Percentiles rank a stretch among this genome's conserved stretches.
These are phyloP conservation scores for Phaseolus coccineus DNA, from an alignment of 331 rosid genomes.

Conservation along the genomic window DNA sequence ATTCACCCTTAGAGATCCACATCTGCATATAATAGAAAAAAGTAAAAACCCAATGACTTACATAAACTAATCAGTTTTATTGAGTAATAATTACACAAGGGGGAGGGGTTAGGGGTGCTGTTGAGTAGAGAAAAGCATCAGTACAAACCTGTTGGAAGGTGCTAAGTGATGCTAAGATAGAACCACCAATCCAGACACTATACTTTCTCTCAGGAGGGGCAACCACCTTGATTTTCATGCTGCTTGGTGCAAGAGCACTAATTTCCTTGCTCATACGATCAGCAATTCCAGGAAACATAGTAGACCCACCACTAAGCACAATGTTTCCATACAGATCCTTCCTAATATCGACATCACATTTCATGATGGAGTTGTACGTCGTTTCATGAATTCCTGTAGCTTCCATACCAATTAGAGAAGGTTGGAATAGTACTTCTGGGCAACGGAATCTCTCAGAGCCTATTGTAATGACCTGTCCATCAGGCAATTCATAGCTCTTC, in stretches of 20 bases:
- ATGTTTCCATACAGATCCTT: slow-evolving; percentile 56
- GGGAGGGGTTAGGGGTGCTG: not conserved
- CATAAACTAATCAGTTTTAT: not conserved
- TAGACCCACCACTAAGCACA: slow-evolving; percentile 57
- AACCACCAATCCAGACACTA: slow-evolving; percentile 62
- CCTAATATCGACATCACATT: slow-evolving; percentile 58
- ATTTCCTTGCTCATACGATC: slow-evolving; percentile 63
- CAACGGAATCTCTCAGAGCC: slow-evolving; percentile 61
- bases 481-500: slow-evolving; percentile 56
- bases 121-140: no score
- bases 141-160: slow-evolving; percentile 59
- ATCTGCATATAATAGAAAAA: slow-evolving; percentile 45
- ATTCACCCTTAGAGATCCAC: slow-evolving; percentile 58
- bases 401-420: slow-evolving; percentile 60
- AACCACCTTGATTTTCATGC: slow-evolving; percentile 61
- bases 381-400: slow-evolving; percentile 57
- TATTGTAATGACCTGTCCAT: slow-evolving; percentile 56
- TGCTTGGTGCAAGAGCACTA: slow-evolving; percentile 58
- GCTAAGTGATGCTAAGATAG: slow-evolving; percentile 58
- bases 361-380: slow-evolving; percentile 58
- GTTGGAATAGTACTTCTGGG: slow-evolving; percentile 58
- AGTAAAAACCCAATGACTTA: not conserved
- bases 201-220: slow-evolving; percentile 58
- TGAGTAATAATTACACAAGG: not conserved
- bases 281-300: slow-evolving; percentile 59